These are phyloP conservation scores for Daldinia childiae DNA, from an alignment of 495 filamentous ascomycete species.

Conservation along the genomic window DNA sequence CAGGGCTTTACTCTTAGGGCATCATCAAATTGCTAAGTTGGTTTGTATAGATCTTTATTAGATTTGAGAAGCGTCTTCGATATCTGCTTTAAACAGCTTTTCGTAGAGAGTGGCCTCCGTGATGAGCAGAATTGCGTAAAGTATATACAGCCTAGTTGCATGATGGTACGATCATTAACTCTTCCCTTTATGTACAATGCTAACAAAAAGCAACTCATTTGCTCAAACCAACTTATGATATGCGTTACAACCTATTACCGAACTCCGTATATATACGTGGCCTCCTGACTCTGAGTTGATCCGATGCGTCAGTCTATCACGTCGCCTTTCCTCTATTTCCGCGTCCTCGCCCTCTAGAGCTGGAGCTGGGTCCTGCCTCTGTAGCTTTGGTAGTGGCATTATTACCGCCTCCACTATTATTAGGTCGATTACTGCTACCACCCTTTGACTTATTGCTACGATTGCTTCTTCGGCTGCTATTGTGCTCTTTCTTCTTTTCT, in stretches of 20 bases:
- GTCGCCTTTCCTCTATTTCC: slow-evolving; percentile 30
- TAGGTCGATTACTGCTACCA: slow-evolving; percentile 19
- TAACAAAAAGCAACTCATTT: background rate
- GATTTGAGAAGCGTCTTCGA: too few relatives aligned
- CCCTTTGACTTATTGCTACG: slow-evolving; percentile 28
- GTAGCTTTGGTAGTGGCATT: background rate
- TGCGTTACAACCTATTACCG: background rate
- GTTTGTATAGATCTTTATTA: too few relatives aligned
- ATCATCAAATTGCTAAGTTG: too few relatives aligned
- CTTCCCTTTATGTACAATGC: slow-evolving; percentile 6
- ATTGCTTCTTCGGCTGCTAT: slow-evolving; percentile 23
- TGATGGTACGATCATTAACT: background rate
- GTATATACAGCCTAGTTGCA: background rate
- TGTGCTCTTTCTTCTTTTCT: slow-evolving; percentile 43
- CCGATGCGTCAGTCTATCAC: slow-evolving; percentile 18
- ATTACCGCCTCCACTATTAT: slow-evolving; percentile 13
- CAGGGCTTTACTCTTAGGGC: too few relatives aligned
- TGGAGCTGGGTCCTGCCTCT: slow-evolving; percentile 26
- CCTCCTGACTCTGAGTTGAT: background rate
- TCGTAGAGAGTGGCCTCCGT: background rate
- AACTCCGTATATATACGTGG: slow-evolving; percentile 22
- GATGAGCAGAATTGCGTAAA: background rate
- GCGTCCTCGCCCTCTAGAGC: slow-evolving; percentile 34
- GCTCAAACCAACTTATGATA: background rate
- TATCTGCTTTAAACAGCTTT: too few relatives aligned